Conservation (phyloP, 2,329 filamentous ascomycete genomes). For the Simplicillium sp. region DNA sequence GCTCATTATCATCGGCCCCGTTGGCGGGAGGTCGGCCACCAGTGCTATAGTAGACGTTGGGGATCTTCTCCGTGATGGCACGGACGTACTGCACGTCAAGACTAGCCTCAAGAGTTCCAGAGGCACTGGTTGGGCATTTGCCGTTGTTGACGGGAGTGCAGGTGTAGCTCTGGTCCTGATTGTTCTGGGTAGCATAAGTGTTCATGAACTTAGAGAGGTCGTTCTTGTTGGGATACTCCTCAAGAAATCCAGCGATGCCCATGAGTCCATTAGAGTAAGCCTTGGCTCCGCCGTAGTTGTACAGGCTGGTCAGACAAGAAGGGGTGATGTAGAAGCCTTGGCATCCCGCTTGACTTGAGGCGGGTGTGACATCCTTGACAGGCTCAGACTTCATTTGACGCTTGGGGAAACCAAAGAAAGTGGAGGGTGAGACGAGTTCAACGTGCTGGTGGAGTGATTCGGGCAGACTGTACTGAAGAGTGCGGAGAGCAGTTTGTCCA, state of each 20-base stretch:
- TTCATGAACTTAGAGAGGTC: neutral
- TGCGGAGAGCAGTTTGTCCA: no score
- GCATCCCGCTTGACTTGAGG: no score
- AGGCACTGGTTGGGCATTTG: neutral
- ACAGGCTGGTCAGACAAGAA: neutral
- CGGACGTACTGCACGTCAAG: neutral
- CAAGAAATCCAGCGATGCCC: neutral
- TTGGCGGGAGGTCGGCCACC: slow-evolving; percentile 1
- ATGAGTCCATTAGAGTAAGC: neutral
- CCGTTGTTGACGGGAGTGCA: neutral
- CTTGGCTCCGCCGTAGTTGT: neutral
- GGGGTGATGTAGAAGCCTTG: neutral
- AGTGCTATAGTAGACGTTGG: neutral
- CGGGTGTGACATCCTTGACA: no score
- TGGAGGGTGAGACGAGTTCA: no score
- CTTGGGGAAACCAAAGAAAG: no score
- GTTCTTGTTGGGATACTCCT: neutral
- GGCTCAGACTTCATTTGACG: no score
- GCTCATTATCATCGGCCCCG: slow-evolving; percentile 49
- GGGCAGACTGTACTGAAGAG: no score
- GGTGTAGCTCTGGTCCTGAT: neutral
- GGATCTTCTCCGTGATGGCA: neutral
- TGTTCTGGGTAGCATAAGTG: neutral
- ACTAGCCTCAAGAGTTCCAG: neutral
- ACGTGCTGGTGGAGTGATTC: no score